Evolutionary conservation across 164 flowering plant species (phyloP).

Genomic region (Aristolochia californica): DNA sequence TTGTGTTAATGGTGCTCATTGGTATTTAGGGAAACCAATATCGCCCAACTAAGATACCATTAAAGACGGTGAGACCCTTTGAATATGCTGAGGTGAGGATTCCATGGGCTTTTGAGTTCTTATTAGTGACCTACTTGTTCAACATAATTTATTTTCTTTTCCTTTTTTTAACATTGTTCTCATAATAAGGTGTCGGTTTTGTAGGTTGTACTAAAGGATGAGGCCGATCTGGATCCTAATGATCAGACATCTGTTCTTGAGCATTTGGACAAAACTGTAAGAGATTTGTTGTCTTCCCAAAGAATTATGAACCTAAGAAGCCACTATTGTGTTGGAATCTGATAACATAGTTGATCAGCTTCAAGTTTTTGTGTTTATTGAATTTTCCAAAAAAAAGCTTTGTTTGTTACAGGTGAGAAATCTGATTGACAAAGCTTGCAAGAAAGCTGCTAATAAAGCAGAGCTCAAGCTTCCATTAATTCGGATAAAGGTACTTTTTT

Average conservation of each 20-base stretch:
- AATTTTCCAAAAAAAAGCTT: too few species aligned
- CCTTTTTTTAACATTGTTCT: too few species aligned
- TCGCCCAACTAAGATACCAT: slow-evolving; percentile 93
- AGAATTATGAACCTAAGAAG: not conserved
- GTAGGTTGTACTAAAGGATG: slow-evolving; percentile 85
- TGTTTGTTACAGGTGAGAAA: slow-evolving; percentile 48
- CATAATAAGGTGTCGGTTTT: not conserved
- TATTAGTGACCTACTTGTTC: slow-evolving; percentile 1
- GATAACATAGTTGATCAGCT: not conserved
- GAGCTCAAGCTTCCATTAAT: slow-evolving; percentile 79
- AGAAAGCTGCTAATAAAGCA: slow-evolving; percentile 27
- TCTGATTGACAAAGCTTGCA: slow-evolving; percentile 59
- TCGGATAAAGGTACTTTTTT: slow-evolving; percentile 59
- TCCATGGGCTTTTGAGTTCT: slow-evolving; percentile 1
- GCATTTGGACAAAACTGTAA: slow-evolving; percentile 86
- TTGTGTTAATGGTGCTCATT: slow-evolving; percentile 6
- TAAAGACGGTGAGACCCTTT: slow-evolving; percentile 85
- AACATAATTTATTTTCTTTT: not conserved
- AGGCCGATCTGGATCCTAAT: slow-evolving; percentile 73
- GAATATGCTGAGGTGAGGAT: slow-evolving; percentile 75
- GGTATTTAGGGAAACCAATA: slow-evolving; percentile 76
- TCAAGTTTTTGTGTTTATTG: not conserved
- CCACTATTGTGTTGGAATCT: not conserved
- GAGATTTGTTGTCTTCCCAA: not conserved
- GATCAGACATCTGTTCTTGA: slow-evolving; percentile 88